A percentile compares a stretch with the other conserved stretches of the same genome.
Conservation (phyloP, 2,329 filamentous ascomycete species). For the Nothopassalora personata region DNA sequence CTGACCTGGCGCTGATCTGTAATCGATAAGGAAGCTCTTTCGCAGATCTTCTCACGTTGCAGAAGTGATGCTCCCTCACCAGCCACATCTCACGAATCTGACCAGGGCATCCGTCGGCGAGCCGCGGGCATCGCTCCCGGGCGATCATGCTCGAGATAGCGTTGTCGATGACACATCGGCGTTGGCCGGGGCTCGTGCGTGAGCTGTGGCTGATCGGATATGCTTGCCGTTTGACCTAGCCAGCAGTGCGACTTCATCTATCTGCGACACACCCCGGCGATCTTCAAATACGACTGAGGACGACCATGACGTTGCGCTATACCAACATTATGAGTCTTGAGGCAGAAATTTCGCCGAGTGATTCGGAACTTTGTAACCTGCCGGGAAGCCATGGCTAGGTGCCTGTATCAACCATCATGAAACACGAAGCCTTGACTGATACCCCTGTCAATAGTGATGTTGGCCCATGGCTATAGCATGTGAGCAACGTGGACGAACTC, state of each 20-base stretch:
- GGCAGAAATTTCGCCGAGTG: neutral
- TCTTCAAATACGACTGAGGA: neutral
- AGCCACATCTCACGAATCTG: constrained; percentile 10
- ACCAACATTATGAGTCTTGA: neutral
- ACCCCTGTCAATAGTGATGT: constrained; percentile 10
- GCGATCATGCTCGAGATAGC: neutral
- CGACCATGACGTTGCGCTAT: neutral
- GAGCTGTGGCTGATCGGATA: neutral
- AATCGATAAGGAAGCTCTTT: constrained; percentile 4
- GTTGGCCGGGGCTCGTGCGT: no score
- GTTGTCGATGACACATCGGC: no score
- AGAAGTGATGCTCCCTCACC: constrained; percentile 6
- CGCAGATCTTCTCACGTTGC: constrained; percentile 12
- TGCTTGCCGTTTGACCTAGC: neutral
- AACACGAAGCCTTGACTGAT: constrained; percentile 10
- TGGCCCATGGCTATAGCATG: constrained; percentile 11
- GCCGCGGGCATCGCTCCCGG: neutral
- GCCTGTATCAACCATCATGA: constrained; percentile 17
- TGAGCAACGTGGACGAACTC: constrained; percentile 1
- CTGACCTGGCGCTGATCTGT: constrained; percentile 15
- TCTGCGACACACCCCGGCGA: neutral
- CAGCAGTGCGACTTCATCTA: neutral
- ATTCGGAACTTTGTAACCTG: neutral
- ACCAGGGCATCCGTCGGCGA: neutral
- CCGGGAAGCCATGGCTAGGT: constrained; percentile 13